Evolutionary conservation across 2,329 filamentous ascomycete genomes (phyloP).

Genomic region (Ophidiomyces ophidiicola): DNA sequence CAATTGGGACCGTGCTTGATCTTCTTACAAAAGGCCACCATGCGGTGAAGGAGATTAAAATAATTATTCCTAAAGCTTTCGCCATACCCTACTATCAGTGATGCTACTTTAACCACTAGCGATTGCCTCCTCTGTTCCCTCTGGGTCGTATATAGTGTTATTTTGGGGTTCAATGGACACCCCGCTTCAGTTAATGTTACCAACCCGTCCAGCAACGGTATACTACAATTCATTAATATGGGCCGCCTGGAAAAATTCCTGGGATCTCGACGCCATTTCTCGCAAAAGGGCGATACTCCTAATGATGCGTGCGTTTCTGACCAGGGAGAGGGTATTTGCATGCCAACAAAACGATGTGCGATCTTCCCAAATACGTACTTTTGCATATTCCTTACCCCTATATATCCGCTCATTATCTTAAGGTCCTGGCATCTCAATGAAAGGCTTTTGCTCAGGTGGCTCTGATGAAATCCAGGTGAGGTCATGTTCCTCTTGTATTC

Average conservation of each 20-base stretch:
- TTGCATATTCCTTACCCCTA: background rate
- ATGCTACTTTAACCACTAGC: too few species aligned
- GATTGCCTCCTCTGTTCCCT: too few species aligned
- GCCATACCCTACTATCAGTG: too few species aligned
- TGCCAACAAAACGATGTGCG: slow-evolving; percentile 3
- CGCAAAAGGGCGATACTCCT: background rate
- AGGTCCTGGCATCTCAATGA: slow-evolving; percentile 6
- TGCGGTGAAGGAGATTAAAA: too few species aligned
- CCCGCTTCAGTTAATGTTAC: too few species aligned
- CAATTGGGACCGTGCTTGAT: too few species aligned
- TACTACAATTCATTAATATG: background rate
- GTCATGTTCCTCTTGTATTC: too few species aligned
- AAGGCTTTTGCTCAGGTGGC: slow-evolving; percentile 2
- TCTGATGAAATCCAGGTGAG: slow-evolving; percentile 6
- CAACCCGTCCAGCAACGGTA: background rate
- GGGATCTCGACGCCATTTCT: background rate
- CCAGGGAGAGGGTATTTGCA: slow-evolving; percentile 7
- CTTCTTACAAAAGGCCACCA: too few species aligned
- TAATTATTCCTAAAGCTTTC: too few species aligned
- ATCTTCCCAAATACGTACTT: background rate
- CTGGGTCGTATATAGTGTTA: too few species aligned
- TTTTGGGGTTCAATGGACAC: too few species aligned
- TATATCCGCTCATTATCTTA: background rate
- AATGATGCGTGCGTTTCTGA: background rate
- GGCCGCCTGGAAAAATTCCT: background rate